phyloP scores from a whole-genome alignment of 2,329 filamentous ascomycete species.

The Sporothrix pseudoabietina region DNA sequence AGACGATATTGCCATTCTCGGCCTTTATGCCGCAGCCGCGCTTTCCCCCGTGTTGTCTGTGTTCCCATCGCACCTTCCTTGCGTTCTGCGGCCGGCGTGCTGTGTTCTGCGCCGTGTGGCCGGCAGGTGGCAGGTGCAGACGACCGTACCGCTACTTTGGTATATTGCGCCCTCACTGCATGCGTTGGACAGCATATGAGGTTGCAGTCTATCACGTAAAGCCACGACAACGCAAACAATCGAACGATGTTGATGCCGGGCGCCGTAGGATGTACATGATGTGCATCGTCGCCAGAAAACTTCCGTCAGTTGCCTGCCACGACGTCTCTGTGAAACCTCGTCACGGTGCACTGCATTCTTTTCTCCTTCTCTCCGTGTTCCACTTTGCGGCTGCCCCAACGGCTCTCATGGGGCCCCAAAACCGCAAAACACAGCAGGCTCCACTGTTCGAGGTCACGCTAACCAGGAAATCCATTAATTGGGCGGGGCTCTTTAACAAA shows the following conservation, averaged over 20 bases:
- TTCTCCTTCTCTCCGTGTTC: neutral
- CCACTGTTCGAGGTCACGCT: neutral
- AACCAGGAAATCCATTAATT: neutral
- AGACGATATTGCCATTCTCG: neutral
- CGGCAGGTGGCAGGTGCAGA: neutral
- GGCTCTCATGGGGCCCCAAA: neutral
- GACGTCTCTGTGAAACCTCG: neutral
- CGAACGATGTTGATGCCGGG: conserved; percentile 1
- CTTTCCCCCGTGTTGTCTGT: neutral
- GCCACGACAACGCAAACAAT: neutral
- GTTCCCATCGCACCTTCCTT: neutral
- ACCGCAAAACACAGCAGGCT: neutral
- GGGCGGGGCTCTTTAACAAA: conserved; percentile 1
- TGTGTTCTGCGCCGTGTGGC: neutral
- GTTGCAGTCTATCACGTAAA: neutral
- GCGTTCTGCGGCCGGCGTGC: conserved; percentile 1
- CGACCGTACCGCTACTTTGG: neutral
- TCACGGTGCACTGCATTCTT: neutral
- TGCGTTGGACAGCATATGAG: neutral
- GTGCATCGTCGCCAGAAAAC: neutral
- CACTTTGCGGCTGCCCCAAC: conserved; percentile 9
- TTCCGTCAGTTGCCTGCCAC: neutral
- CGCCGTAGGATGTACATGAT: neutral
- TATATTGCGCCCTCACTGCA: neutral
- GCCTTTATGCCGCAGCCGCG: neutral